Evolutionary conservation across 441 rosid genomes (phyloP).

Genomic region (Jatropha multifida): DNA sequence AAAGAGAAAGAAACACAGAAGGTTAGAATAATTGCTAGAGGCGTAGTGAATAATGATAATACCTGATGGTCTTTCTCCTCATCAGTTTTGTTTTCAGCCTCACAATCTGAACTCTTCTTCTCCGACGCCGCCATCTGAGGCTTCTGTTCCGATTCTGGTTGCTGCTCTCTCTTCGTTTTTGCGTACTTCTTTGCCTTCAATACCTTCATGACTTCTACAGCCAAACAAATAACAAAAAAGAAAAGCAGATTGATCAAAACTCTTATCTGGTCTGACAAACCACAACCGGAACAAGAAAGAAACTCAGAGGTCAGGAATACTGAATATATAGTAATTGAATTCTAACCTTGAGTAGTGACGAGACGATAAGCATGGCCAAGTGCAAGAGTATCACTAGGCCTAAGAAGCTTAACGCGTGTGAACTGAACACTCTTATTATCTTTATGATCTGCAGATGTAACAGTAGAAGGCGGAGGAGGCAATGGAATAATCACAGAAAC

Average conservation of each 20-base stretch:
- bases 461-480: conserved; percentile 30
- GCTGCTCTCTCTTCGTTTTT: conserved; percentile 53
- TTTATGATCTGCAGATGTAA: conserved; percentile 17
- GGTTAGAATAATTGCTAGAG: neutral
- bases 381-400: conserved; percentile 71
- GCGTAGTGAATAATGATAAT: neutral
- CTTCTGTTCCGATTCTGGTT: conserved; percentile 40
- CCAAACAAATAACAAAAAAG: neutral
- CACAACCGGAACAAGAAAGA: neutral
- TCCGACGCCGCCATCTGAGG: conserved; percentile 26
- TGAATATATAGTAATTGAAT: too few relatives aligned
- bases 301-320: neutral
- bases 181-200: conserved; percentile 75
- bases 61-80: conserved; percentile 20
- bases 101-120: conserved; percentile 34
- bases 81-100: conserved; percentile 26
- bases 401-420: conserved; percentile 92
- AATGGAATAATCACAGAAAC: conserved; percentile 92
- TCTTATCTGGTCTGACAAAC: too few relatives aligned
- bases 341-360: conserved; percentile 81
- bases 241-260: neutral
- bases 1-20: neutral
- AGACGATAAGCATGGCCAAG: conserved; percentile 97
- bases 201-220: conserved; percentile 84
- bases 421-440: conserved; percentile 57